Evolutionary conservation across 768 basidiomycete species (phyloP).

Genomic region (Dendrothele bispora): DNA sequence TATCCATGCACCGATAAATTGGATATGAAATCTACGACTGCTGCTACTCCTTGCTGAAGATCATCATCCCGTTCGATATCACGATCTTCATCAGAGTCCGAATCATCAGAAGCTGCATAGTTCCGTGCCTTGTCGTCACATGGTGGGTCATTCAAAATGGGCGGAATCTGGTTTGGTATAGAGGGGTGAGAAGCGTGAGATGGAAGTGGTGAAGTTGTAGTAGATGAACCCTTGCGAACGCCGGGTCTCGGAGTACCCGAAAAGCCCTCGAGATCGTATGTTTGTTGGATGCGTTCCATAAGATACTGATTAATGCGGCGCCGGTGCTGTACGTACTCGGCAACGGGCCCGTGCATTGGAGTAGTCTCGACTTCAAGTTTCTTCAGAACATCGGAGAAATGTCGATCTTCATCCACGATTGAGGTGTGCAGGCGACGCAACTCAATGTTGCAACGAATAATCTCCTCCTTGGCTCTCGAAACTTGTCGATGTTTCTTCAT

Average conservation of each 20-base stretch:
- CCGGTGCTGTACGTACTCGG: background rate
- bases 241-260: background rate
- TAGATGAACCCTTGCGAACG: background rate
- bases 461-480: constrained; percentile 29
- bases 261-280: background rate
- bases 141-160: no score
- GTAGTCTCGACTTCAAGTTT: background rate
- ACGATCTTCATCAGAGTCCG: background rate
- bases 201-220: background rate
- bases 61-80: constrained; percentile 3
- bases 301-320: background rate
- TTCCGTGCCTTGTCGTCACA: background rate
- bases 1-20: constrained; percentile 1
- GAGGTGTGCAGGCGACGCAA: constrained; percentile 22
- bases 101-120: background rate
- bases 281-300: constrained; percentile 2
- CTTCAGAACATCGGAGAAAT: background rate
- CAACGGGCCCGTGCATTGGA: background rate
- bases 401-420: constrained; percentile 22
- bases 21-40: constrained; percentile 1
- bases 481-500: constrained; percentile 28
- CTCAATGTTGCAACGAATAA: constrained; percentile 29
- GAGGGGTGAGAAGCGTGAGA: background rate
- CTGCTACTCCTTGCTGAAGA: background rate
- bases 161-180: no score